Evolutionary conservation across 2,329 filamentous ascomycete species (phyloP).

Genomic region (Cryphonectria carpinicola): DNA sequence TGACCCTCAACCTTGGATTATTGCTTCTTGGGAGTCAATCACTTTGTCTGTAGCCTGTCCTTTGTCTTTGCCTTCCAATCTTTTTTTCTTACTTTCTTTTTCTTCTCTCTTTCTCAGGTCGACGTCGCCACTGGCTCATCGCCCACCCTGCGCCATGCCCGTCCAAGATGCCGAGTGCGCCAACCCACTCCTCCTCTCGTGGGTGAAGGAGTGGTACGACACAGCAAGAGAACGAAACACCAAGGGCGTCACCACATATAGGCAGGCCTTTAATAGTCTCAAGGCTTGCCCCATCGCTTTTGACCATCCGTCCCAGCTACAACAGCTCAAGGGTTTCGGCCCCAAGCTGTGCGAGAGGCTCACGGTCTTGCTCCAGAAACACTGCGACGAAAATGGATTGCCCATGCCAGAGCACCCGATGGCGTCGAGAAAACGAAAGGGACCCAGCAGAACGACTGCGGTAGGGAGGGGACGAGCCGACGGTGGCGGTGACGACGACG

Average conservation of each 20-base stretch:
- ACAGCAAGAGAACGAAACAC: slow-evolving; percentile 69
- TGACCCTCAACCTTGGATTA: neutral
- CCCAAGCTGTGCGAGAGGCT: slow-evolving; percentile 72
- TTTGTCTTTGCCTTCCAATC: neutral
- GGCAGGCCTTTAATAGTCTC: slow-evolving; percentile 76
- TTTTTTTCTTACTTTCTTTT: neutral
- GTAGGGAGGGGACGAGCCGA: slow-evolving; percentile 36
- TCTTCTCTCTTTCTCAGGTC: neutral
- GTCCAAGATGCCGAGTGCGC: slow-evolving; percentile 50
- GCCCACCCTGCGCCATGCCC: no score
- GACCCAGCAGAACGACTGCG: slow-evolving; percentile 33
- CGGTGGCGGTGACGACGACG: slow-evolving; percentile 34
- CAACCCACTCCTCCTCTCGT: slow-evolving; percentile 72
- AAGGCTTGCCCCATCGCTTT: slow-evolving; percentile 74
- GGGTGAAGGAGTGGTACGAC: slow-evolving; percentile 80
- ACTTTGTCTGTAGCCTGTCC: neutral
- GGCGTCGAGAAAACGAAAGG: slow-evolving; percentile 45
- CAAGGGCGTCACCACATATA: slow-evolving; percentile 74
- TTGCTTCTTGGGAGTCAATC: neutral
- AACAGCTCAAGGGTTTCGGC: slow-evolving; percentile 75
- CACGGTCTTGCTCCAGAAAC: slow-evolving; percentile 60
- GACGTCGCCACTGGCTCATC: no score
- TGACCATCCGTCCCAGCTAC: slow-evolving; percentile 72
- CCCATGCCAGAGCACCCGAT: slow-evolving; percentile 65
- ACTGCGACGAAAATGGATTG: slow-evolving; percentile 69